These are phyloP conservation scores for Intubia oerlemansii DNA, from an alignment of 2,329 filamentous ascomycete genomes.

Conservation along the genomic window DNA sequence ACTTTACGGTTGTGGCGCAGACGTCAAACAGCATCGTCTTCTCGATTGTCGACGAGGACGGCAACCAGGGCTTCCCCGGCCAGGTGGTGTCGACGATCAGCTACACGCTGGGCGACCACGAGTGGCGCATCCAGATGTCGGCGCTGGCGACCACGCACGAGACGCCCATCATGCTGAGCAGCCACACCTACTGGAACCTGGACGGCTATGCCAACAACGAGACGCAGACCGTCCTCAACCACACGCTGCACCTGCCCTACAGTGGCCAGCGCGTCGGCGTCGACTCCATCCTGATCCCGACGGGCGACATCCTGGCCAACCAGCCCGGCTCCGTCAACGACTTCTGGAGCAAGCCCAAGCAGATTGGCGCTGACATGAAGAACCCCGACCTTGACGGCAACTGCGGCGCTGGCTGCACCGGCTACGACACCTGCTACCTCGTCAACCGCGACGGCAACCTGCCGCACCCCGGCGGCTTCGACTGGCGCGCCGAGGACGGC, in stretches of 20 bases:
- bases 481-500: slow-evolving; percentile 36
- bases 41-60: slow-evolving; percentile 49
- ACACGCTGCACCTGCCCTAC: slow-evolving; percentile 54
- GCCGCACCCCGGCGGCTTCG: too few relatives aligned
- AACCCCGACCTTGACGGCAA: slow-evolving; percentile 43
- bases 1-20: slow-evolving; percentile 56
- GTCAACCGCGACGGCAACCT: slow-evolving; percentile 38
- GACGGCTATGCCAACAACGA: slow-evolving; percentile 59
- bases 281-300: slow-evolving; percentile 54
- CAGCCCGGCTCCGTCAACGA: slow-evolving; percentile 47
- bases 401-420: slow-evolving; percentile 64
- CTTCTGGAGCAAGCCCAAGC: slow-evolving; percentile 66
- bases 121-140: slow-evolving; percentile 54
- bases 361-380: slow-evolving; percentile 47
- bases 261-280: slow-evolving; percentile 45
- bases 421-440: slow-evolving; percentile 57
- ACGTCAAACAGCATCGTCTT: slow-evolving; percentile 51
- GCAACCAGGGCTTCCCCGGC: slow-evolving; percentile 58
- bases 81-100: slow-evolving; percentile 55
- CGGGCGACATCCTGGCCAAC: slow-evolving; percentile 54
- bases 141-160: slow-evolving; percentile 50
- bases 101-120: slow-evolving; percentile 43
- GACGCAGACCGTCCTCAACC: slow-evolving; percentile 42
- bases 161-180: slow-evolving; percentile 66
- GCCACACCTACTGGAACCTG: slow-evolving; percentile 62